Percentiles rank a stretch among this genome's conserved stretches.
phyloP scores from a whole-genome alignment of 352 stramenopile genomes.

The Pythium folliculosum region DNA sequence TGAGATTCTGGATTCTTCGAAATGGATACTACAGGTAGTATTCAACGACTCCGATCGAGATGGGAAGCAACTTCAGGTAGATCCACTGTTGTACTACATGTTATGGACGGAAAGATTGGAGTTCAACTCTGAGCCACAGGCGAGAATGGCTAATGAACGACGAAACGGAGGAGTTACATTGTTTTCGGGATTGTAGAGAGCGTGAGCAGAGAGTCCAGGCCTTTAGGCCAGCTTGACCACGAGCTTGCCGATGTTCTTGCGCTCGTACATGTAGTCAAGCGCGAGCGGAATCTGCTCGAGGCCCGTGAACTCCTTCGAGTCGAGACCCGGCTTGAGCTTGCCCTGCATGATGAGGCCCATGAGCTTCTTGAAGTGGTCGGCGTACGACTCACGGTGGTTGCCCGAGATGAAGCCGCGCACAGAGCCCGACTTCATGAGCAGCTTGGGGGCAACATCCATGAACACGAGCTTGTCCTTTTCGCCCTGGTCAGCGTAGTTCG shows the following conservation, averaged over 20 bases:
- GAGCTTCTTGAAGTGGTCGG: slow-evolving; percentile 48
- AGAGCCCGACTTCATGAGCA: slow-evolving; percentile 42
- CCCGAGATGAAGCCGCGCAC: slow-evolving; percentile 43
- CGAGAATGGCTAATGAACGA: too few species aligned
- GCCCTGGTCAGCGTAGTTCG: slow-evolving; percentile 42
- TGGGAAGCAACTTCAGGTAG: too few species aligned
- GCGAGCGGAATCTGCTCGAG: slow-evolving; percentile 64
- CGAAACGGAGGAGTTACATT: not conserved
- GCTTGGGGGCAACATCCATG: slow-evolving; percentile 15
- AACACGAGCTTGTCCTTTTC: slow-evolving; percentile 24
- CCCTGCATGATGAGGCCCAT: slow-evolving; percentile 48
- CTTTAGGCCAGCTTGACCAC: slow-evolving; percentile 58
- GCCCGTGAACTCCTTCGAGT: slow-evolving; percentile 46
- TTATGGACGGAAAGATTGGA: too few species aligned
- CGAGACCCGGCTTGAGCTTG: slow-evolving; percentile 56
- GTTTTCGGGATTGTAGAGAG: not conserved
- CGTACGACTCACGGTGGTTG: slow-evolving; percentile 40
- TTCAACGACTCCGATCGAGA: not conserved
- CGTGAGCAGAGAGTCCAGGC: too few species aligned
- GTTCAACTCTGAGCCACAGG: too few species aligned
- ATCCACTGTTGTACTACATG: too few species aligned
- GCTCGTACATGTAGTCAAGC: slow-evolving; percentile 73
- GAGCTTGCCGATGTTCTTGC: slow-evolving; percentile 86
- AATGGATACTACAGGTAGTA: not conserved
- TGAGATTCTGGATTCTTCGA: not conserved